phyloP scores from a whole-genome alignment of 495 filamentous ascomycete genomes.

The Aspergillus indologenus region DNA sequence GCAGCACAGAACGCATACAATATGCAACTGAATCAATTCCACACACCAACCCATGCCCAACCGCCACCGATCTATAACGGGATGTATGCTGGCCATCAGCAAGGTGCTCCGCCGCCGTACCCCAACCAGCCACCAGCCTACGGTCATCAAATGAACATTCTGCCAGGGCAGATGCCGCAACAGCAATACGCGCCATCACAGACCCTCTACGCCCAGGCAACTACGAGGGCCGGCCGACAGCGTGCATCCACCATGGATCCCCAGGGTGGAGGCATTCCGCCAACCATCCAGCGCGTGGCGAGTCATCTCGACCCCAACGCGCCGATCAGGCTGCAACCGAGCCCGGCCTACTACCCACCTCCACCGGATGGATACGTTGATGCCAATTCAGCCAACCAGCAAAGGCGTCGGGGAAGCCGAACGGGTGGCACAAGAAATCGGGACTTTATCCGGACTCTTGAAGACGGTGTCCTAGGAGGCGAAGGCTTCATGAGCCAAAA shows the following conservation, averaged over 20 bases:
- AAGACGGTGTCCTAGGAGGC: conserved; percentile 82
- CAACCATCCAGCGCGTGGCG: conserved; percentile 91
- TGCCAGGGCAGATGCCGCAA: conserved; percentile 67
- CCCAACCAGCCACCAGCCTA: conserved; percentile 64
- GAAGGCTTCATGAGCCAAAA: conserved; percentile 70
- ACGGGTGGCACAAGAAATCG: conserved; percentile 65
- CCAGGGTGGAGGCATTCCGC: conserved; percentile 84
- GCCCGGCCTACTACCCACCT: conserved; percentile 95
- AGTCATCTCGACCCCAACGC: conserved; percentile 94
- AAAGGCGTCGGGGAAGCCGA: conserved; percentile 75
- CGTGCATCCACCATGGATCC: conserved; percentile 95
- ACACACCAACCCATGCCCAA: conserved; percentile 46
- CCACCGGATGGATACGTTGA: conserved; percentile 82
- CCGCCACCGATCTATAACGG: conserved; percentile 73
- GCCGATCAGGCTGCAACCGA: conserved; percentile 91
- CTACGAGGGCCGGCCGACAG: conserved; percentile 76
- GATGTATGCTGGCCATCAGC: conserved; percentile 71
- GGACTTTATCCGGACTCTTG: conserved; percentile 89
- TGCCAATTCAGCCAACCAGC: conserved; percentile 54
- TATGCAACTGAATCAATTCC: conserved; percentile 60
- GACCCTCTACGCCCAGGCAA: conserved; percentile 84
- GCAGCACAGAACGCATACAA: conserved; percentile 50
- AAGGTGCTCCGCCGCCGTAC: conserved; percentile 84
- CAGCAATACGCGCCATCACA: conserved; percentile 64
- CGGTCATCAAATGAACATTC: conserved; percentile 71